phyloP scores from a whole-genome alignment of 2,329 filamentous ascomycete species.

The Xylaria sp. region DNA sequence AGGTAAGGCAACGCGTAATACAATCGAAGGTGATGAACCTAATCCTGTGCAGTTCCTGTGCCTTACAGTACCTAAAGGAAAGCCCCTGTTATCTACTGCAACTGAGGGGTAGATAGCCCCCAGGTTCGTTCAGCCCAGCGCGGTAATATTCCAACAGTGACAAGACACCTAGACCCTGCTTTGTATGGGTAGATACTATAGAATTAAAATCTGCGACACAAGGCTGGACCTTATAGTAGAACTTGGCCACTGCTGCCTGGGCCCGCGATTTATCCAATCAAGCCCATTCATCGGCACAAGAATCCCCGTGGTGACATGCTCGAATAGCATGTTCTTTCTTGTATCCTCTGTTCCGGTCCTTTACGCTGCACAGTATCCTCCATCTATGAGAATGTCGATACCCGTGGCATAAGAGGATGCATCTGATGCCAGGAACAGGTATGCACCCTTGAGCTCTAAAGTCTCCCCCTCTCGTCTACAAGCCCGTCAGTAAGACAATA shows the following conservation, averaged over 20 bases:
- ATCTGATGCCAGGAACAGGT: constrained; percentile 80
- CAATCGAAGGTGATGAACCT: too few relatives aligned
- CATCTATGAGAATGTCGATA: constrained; percentile 75
- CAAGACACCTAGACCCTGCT: not conserved
- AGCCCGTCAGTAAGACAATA: constrained; percentile 6
- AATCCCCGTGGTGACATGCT: not conserved
- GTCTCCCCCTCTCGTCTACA: constrained; percentile 69
- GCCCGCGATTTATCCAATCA: not conserved
- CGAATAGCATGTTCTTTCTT: not conserved
- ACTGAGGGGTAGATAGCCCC: too few relatives aligned
- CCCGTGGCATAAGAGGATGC: constrained; percentile 84
- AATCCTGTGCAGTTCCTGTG: too few relatives aligned
- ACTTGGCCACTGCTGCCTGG: not conserved
- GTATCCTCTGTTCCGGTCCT: not conserved
- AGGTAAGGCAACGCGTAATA: too few relatives aligned
- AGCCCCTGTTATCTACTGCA: too few relatives aligned
- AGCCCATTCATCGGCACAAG: not conserved
- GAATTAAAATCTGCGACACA: not conserved
- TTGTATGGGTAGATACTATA: not conserved
- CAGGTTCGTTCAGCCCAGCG: too few relatives aligned
- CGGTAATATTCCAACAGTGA: too few relatives aligned
- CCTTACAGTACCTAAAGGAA: too few relatives aligned
- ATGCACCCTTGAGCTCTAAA: constrained; percentile 82
- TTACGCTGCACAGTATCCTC: constrained; percentile 68
- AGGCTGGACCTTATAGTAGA: not conserved